phyloP scores from a whole-genome alignment of 2,329 filamentous ascomycete genomes.

The Epichloe sylvatica region DNA sequence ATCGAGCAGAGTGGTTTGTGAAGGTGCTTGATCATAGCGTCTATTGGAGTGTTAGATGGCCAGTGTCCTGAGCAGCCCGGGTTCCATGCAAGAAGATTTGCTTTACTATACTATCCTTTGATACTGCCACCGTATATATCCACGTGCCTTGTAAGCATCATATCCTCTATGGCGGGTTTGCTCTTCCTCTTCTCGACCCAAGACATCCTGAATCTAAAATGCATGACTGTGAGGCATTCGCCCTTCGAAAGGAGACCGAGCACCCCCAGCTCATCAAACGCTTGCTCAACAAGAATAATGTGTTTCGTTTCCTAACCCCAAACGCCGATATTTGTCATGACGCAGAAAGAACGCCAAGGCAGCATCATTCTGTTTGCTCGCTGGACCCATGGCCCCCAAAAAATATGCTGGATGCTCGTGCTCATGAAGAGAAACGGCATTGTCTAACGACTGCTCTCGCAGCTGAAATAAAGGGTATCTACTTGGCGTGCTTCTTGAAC shows the following conservation, averaged over 20 bases:
- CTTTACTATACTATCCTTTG: no score
- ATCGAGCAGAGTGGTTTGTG: no score
- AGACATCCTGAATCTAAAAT: neutral
- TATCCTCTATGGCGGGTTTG: no score
- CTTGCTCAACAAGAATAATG: conserved; percentile 1
- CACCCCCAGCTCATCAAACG: conserved; percentile 1
- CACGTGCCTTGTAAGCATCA: no score
- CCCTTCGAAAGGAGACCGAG: neutral
- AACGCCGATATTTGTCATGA: conserved; percentile 5
- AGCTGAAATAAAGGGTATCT: conserved; percentile 13
- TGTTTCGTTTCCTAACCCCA: conserved; percentile 2
- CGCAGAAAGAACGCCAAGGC: neutral
- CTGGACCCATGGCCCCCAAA: conserved; percentile 1
- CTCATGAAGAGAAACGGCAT: neutral
- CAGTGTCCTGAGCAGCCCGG: no score
- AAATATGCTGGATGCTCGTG: conserved; percentile 1
- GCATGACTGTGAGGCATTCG: neutral
- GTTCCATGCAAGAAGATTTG: no score
- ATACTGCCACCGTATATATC: no score
- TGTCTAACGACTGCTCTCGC: neutral
- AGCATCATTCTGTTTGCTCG: conserved; percentile 6
- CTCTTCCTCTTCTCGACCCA: neutral
- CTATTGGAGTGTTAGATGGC: no score
- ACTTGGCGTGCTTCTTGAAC: conserved; percentile 66
- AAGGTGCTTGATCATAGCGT: no score